A percentile compares a stretch with the other conserved stretches of the same genome.
phyloP scores from a whole-genome alignment of 192 early-diverging fungal genomes.

The Linnemannia hyalina region DNA sequence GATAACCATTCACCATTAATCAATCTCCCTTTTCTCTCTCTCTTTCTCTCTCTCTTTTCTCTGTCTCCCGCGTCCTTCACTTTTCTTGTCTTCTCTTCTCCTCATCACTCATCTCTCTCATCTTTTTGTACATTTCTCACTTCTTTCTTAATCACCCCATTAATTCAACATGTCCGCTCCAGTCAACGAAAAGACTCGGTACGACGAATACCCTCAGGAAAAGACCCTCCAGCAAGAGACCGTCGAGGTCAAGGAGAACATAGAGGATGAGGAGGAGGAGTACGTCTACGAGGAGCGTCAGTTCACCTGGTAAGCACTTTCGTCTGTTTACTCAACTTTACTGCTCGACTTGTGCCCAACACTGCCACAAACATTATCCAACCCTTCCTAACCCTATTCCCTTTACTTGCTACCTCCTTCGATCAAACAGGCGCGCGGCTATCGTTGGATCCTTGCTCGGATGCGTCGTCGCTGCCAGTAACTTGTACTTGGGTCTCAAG shows the following conservation, averaged over 20 bases:
- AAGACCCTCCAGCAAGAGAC: slow-evolving; percentile 1
- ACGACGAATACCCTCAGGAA: slow-evolving; percentile 7
- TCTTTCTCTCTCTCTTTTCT: not conserved
- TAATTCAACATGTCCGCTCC: slow-evolving; percentile 11
- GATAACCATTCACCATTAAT: slow-evolving; percentile 1
- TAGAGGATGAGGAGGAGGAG: slow-evolving; percentile 26
- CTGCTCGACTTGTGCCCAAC: not conserved
- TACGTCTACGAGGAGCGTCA: slow-evolving; percentile 35
- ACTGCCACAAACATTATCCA: not conserved
- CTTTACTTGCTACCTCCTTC: not conserved
- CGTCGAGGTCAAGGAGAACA: slow-evolving; percentile 16
- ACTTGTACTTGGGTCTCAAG: slow-evolving; percentile 79
- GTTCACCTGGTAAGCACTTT: slow-evolving; percentile 42
- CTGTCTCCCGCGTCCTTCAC: not conserved
- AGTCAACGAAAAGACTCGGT: slow-evolving; percentile 3
- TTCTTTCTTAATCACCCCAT: not conserved
- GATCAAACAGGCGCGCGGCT: slow-evolving; percentile 60
- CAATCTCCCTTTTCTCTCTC: not conserved
- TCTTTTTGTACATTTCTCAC: too few relatives aligned
- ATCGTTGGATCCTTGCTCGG: slow-evolving; percentile 74
- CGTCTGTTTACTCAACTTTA: not conserved
- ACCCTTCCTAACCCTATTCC: not conserved
- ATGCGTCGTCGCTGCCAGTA: slow-evolving; percentile 75
- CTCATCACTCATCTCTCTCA: not conserved
- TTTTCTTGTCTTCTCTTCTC: not conserved